Conservation (phyloP, 176 grass and related monocot genomes). For the Alopecurus myosuroides region DNA sequence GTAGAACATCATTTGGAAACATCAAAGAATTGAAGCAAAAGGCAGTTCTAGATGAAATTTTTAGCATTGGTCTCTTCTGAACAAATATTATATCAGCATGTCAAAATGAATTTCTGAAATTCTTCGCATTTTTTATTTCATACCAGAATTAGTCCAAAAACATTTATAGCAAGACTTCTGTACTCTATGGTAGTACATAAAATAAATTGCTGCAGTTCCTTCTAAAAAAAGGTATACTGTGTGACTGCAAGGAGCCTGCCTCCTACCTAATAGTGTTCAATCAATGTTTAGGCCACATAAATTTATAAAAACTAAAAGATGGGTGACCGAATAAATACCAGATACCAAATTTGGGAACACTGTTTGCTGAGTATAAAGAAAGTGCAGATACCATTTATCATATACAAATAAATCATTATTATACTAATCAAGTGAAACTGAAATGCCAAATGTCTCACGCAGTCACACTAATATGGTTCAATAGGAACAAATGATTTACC, state of each 20-base stretch:
- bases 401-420: not conserved
- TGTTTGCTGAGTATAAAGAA: not conserved
- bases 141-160: not conserved
- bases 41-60: not conserved
- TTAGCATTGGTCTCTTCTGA: not conserved
- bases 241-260: not conserved
- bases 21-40: constrained; percentile 2
- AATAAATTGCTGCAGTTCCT: not conserved
- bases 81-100: not conserved
- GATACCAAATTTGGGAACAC: not conserved
- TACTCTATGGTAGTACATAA: not conserved
- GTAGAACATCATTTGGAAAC: not conserved
- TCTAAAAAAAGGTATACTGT: not conserved
- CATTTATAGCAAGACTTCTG: not conserved
- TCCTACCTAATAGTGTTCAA: not conserved
- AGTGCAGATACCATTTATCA: not conserved
- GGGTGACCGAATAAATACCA: not conserved
- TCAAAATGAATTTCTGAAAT: not conserved
- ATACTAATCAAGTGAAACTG: not conserved
- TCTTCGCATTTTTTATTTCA: not conserved
- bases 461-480: constrained; percentile 1
- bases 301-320: not conserved
- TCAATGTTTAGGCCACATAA: not conserved
- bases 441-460: not conserved
- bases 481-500: not conserved